Conservation (phyloP, 352 stramenopile species). For the Phytophthora litchii region DNA sequence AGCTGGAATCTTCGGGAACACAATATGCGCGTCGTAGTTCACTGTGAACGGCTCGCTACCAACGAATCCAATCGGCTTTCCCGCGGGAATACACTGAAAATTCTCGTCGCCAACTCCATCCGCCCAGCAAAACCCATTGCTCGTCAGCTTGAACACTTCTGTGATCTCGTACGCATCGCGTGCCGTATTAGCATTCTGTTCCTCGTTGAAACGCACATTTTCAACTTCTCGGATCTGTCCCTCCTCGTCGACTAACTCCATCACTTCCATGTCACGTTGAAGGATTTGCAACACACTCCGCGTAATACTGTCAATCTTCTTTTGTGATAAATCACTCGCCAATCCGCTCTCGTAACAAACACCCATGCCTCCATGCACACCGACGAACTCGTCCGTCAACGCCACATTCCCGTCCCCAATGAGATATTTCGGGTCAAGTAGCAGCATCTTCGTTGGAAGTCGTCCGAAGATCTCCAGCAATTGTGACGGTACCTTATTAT, state of each 20-base stretch:
- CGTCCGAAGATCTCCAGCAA: conserved; percentile 40
- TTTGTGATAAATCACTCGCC: conserved; percentile 53
- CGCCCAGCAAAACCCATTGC: conserved; percentile 60
- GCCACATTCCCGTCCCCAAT: conserved; percentile 61
- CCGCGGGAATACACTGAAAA: conserved; percentile 53
- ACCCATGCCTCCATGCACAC: conserved; percentile 57
- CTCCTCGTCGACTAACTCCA: conserved; percentile 33
- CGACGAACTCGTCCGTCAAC: conserved; percentile 78
- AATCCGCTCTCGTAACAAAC: conserved; percentile 76
- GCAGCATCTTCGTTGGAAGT: conserved; percentile 58
- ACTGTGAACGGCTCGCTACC: conserved; percentile 49
- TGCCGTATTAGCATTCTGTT: not conserved
- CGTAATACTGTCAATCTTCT: conserved; percentile 52
- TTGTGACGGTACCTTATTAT: conserved; percentile 30
- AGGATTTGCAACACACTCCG: conserved; percentile 58
- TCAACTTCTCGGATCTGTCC: conserved; percentile 3
- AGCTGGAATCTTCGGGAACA: conserved; percentile 67
- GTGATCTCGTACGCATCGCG: conserved; percentile 53
- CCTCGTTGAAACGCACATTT: not conserved
- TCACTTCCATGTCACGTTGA: conserved; percentile 39
- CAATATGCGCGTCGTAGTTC: conserved; percentile 65
- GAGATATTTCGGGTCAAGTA: conserved; percentile 68
- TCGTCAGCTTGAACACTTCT: conserved; percentile 67
- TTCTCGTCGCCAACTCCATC: conserved; percentile 61
- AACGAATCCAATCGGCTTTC: conserved; percentile 56